Base-by-base conservation (phyloP, 306 rosid genomes). In the Corylus americana region DNA sequence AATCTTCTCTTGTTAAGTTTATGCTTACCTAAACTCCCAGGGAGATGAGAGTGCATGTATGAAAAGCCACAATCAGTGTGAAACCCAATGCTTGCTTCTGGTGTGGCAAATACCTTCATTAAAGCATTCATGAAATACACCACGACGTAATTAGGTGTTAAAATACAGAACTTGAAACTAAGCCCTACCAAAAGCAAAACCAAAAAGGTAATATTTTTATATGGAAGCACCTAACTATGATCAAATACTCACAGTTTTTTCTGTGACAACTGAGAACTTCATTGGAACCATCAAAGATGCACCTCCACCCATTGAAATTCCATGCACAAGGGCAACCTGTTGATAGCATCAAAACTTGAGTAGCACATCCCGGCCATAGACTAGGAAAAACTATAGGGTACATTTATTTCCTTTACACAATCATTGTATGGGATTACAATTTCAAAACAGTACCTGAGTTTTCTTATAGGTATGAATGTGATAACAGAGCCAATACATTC, bases 291-390 rank as follows among this genome's bases (percentile, higher is more conserved):
- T 91, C 58, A 95, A 84, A 61, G 98, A 87, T 79, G 97, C 93
- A 22, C 98, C 98, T 84, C 98, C 98, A 42, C 98, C 98, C 97
- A 95, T 91, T 80, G 98, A 87, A 84, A 95, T 90, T 84, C 98
- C 98, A 75, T 92, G 76, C 58, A 88, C 98, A 75, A 92, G 92
- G 54, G 95, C 89, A 84, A 95, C 98, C 98, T 95, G 79, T 79
- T 49, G 35, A 70, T 78, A 82, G 63, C 67, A 71, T 20, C 63
- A 75, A 61, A 61, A 51, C 16, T 42, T 63, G 49, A 76, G 76
- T 53, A 67, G 51, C 48, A 73, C 20, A 45, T 77, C 5, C 78
- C 5, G 66, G 79, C 72, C 63, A 57, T 45, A 70, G 39, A 71
- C 70, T 51, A 31, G 35, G 53, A 42, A 55, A 17, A 64, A 64